Percentiles rank a stretch among this genome's conserved stretches.
Evolutionary conservation across 2,329 filamentous ascomycete species (phyloP).

Genomic region (Alternaria gansuensis): DNA sequence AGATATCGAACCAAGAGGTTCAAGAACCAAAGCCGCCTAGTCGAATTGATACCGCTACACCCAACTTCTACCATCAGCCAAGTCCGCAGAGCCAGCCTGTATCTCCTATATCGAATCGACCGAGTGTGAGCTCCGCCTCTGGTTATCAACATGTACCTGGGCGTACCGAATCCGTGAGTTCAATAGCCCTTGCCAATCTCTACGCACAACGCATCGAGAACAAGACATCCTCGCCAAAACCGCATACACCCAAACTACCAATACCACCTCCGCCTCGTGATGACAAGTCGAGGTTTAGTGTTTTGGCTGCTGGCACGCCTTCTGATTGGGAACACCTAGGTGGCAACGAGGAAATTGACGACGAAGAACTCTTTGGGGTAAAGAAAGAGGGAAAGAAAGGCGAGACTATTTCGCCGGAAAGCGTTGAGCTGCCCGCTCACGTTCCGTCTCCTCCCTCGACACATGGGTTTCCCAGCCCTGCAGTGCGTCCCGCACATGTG

Average conservation of each 20-base stretch:
- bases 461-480: conserved; percentile 46
- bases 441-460: conserved; percentile 39
- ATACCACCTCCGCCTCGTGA: conserved; percentile 41
- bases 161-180: conserved; percentile 46
- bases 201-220: conserved; percentile 39
- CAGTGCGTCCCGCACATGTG: conserved; percentile 30
- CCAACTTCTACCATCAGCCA: conserved; percentile 38
- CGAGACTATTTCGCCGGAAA: conserved; percentile 34
- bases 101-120: conserved; percentile 44
- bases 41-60: conserved; percentile 36
- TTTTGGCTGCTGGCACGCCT: conserved; percentile 47
- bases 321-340: conserved; percentile 54
- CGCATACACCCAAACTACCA: conserved; percentile 28
- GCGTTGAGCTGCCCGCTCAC: conserved; percentile 43
- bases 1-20: conserved; percentile 32
- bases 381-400: conserved; percentile 35
- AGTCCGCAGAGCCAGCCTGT: conserved; percentile 46
- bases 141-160: conserved; percentile 28
- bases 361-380: conserved; percentile 45
- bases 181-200: conserved; percentile 43
- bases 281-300: conserved; percentile 44
- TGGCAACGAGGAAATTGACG: conserved; percentile 45
- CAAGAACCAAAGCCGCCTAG: conserved; percentile 41
- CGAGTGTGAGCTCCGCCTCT: conserved; percentile 39
- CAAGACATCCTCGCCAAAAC: conserved; percentile 39